Percentiles rank a stretch among this genome's conserved stretches.
These are phyloP conservation scores for Cucurbita argyrosperma DNA, from an alignment of 306 rosid species.

Conservation along the genomic window DNA sequence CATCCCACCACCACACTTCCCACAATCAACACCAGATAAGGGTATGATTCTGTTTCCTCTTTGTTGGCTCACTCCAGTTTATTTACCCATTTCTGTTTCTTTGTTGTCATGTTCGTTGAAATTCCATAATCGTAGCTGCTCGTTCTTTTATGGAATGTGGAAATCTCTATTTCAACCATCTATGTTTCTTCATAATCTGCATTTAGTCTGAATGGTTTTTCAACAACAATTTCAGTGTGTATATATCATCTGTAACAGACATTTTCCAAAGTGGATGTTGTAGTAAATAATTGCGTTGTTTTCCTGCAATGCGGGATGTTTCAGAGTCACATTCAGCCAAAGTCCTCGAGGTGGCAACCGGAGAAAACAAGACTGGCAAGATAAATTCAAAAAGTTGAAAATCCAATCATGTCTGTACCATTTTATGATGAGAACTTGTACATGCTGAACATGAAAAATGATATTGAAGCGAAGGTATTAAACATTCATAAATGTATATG, in stretches of 20 bases:
- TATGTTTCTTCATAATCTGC: background rate
- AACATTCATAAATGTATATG: background rate
- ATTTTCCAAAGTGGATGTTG: background rate
- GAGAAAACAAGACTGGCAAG: slow-evolving; percentile 90
- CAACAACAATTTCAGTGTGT: background rate
- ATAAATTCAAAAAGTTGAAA: slow-evolving; percentile 47
- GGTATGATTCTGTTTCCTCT: slow-evolving; percentile 17
- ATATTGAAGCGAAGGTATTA: slow-evolving; percentile 65
- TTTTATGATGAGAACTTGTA: slow-evolving; percentile 78
- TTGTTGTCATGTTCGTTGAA: background rate
- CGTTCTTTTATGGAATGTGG: background rate
- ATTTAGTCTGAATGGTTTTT: background rate
- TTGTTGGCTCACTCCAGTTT: background rate
- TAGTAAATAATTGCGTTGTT: background rate
- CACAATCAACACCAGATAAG: slow-evolving; percentile 25
- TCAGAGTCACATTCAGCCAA: slow-evolving; percentile 38
- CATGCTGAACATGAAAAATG: slow-evolving; percentile 72
- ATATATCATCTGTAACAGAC: background rate
- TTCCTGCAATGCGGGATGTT: slow-evolving; percentile 13
- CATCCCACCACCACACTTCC: slow-evolving; percentile 19
- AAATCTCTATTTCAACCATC: background rate
- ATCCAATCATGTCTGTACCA: slow-evolving; percentile 52
- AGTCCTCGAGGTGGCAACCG: slow-evolving; percentile 57
- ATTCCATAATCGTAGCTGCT: background rate
- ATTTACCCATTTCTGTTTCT: background rate